Evolutionary conservation across 306 rosid species (phyloP).

Genomic region (Malus orientalis): DNA sequence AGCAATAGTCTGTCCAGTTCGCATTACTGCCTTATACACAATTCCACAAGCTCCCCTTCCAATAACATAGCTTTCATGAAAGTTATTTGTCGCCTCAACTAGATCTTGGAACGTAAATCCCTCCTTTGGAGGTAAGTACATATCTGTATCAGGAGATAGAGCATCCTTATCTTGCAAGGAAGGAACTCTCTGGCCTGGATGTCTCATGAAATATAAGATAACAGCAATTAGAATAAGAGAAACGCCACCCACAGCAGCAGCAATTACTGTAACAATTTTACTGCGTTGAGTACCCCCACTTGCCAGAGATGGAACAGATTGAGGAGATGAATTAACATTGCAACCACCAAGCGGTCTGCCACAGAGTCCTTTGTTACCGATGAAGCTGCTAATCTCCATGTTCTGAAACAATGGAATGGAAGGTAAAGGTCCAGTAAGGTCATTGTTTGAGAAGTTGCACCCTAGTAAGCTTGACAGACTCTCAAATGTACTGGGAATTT

Average conservation of each 20-base stretch:
- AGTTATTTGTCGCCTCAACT: slow-evolving; percentile 75
- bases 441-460: slow-evolving; percentile 86
- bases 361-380: slow-evolving; percentile 70
- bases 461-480: slow-evolving; percentile 65
- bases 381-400: slow-evolving; percentile 61
- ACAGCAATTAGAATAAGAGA: slow-evolving; percentile 72
- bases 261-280: slow-evolving; percentile 49
- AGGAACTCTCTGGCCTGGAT: slow-evolving; percentile 33
- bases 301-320: slow-evolving; percentile 10
- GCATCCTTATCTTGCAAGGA: slow-evolving; percentile 41
- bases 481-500: slow-evolving; percentile 70
- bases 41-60: slow-evolving; percentile 96
- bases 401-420: slow-evolving; percentile 49
- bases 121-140: slow-evolving; percentile 80
- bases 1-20: slow-evolving; percentile 65
- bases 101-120: slow-evolving; percentile 76
- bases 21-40: slow-evolving; percentile 79
- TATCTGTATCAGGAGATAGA: slow-evolving; percentile 57
- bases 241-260: slow-evolving; percentile 73
- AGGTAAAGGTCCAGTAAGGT: slow-evolving; percentile 82
- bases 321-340: slow-evolving; percentile 29
- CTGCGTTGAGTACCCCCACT: slow-evolving; percentile 32
- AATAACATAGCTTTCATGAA: slow-evolving; percentile 64
- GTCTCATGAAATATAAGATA: slow-evolving; percentile 64
- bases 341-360: slow-evolving; percentile 68